A percentile compares a stretch with the other conserved stretches of the same genome.
Conservation (phyloP, 805 yeast species). For the Pichia paraexigua region DNA sequence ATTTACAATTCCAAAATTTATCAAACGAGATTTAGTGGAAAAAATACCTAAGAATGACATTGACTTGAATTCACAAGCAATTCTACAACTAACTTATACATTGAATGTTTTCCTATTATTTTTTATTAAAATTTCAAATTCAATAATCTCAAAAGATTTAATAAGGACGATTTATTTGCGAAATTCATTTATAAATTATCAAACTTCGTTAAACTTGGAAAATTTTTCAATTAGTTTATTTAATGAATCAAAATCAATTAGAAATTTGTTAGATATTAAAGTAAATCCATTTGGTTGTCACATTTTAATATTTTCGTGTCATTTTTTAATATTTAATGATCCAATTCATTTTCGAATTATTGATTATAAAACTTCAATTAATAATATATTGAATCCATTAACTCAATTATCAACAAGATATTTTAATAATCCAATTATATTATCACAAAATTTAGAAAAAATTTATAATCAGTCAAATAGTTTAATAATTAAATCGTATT, state of each 20-base stretch:
- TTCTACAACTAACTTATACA: constrained; percentile 2
- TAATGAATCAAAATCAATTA: constrained; percentile 7
- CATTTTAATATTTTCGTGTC: constrained; percentile 16
- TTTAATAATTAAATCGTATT: constrained; percentile 10
- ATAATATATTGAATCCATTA: constrained; percentile 17
- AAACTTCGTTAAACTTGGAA: constrained; percentile 8
- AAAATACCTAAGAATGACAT: neutral
- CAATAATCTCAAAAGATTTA: constrained; percentile 5
- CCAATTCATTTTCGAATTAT: constrained; percentile 21
- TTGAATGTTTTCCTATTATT: constrained; percentile 10
- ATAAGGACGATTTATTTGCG: constrained; percentile 6
- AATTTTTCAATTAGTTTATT: constrained; percentile 1
- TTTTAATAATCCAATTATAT: constrained; percentile 19
- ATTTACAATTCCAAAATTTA: constrained; percentile 12
- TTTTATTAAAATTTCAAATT: constrained; percentile 1
- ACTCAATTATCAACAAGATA: constrained; percentile 11
- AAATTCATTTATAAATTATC: constrained; percentile 9
- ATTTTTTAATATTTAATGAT: constrained; percentile 19
- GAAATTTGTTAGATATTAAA: constrained; percentile 6
- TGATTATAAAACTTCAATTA: constrained; percentile 12
- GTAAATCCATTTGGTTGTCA: constrained; percentile 9
- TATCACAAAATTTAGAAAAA: constrained; percentile 15
- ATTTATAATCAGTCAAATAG: constrained; percentile 11
- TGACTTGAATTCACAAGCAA: neutral
- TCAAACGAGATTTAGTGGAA: constrained; percentile 2